A percentile compares a stretch with the other conserved stretches of the same genome.
These are phyloP conservation scores for Biscogniauxia marginata DNA, from an alignment of 2,329 filamentous ascomycete genomes.

Conservation along the genomic window DNA sequence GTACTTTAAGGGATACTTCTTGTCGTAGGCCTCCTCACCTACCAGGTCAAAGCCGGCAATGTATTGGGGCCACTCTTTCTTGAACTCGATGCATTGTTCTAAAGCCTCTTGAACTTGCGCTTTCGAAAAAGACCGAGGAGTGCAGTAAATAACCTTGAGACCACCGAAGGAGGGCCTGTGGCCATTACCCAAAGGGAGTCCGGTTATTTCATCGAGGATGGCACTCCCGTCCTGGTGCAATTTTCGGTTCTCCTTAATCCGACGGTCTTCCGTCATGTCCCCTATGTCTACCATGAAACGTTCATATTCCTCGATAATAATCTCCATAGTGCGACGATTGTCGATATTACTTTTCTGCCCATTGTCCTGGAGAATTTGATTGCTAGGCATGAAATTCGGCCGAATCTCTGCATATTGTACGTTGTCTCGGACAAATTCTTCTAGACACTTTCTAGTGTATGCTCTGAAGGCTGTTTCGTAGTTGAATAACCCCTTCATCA, in stretches of 20 bases:
- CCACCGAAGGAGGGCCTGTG: slow-evolving; percentile 47
- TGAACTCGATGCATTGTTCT: slow-evolving; percentile 53
- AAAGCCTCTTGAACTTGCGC: slow-evolving; percentile 46
- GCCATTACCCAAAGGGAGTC: slow-evolving; percentile 9
- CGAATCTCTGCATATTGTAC: slow-evolving; percentile 62
- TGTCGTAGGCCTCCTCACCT: slow-evolving; percentile 51
- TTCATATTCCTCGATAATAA: slow-evolving; percentile 48
- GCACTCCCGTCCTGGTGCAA: slow-evolving; percentile 10
- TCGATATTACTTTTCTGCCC: slow-evolving; percentile 41
- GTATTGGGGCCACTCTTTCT: slow-evolving; percentile 47
- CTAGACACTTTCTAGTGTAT: slow-evolving; percentile 54
- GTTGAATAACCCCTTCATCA: slow-evolving; percentile 60
- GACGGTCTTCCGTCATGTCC: slow-evolving; percentile 26
- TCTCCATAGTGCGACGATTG: slow-evolving; percentile 51
- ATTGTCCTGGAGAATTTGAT: slow-evolving; percentile 50
- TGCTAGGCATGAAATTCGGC: slow-evolving; percentile 57
- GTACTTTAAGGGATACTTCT: slow-evolving; percentile 50
- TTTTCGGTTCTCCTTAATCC: slow-evolving; percentile 19
- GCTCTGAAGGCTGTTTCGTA: slow-evolving; percentile 55
- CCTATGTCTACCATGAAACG: slow-evolving; percentile 39
- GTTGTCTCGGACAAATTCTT: slow-evolving; percentile 54
- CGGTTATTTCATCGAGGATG: slow-evolving; percentile 1
- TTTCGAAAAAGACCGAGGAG: slow-evolving; percentile 52
- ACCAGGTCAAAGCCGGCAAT: slow-evolving; percentile 62
- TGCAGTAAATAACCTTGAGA: slow-evolving; percentile 61